Evolutionary conservation across 2,329 filamentous ascomycete genomes (phyloP).

Genomic region (Ascosphaera pollenicola): DNA sequence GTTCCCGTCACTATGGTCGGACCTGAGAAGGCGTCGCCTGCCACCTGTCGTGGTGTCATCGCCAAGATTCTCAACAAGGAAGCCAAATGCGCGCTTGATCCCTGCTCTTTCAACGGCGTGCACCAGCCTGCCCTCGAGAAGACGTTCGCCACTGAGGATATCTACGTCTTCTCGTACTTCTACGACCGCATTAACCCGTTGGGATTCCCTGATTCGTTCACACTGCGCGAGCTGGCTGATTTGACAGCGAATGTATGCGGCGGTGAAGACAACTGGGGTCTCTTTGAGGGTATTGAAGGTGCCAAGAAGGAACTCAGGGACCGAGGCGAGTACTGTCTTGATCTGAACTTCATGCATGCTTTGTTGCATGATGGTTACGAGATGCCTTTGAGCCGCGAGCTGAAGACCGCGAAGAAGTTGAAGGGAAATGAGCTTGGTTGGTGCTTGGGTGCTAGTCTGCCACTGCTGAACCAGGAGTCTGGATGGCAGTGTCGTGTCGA

Average conservation of each 20-base stretch:
- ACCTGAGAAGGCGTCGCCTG: constrained; percentile 44
- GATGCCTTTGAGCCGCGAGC: constrained; percentile 89
- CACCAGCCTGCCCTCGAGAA: constrained; percentile 83
- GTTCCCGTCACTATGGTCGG: constrained; percentile 72
- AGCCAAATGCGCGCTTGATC: constrained; percentile 53
- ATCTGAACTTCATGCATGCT: constrained; percentile 90
- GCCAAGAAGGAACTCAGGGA: constrained; percentile 61
- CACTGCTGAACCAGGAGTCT: constrained; percentile 56
- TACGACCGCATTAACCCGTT: constrained; percentile 84
- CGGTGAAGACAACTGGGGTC: constrained; percentile 54
- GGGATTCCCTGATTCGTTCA: constrained; percentile 97
- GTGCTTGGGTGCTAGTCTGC: constrained; percentile 90
- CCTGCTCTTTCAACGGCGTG: constrained; percentile 97
- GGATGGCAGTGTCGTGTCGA: constrained; percentile 81
- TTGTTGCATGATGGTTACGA: constrained; percentile 90
- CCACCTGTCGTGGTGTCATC: constrained; percentile 73
- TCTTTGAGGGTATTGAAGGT: constrained; percentile 53
- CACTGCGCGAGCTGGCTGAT: constrained; percentile 69
- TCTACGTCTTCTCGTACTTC: constrained; percentile 97
- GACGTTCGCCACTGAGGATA: constrained; percentile 76
- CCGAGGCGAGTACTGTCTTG: constrained; percentile 77
- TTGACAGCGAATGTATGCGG: constrained; percentile 67
- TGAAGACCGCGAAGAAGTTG: constrained; percentile 98
- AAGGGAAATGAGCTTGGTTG: constrained; percentile 91
- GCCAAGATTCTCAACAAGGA: constrained; percentile 87